Evolutionary conservation across 2,329 filamentous ascomycete genomes (phyloP), one percentile per base, ranked within the genome.

Genomic region (Neocucurbitaria cava): DNA sequence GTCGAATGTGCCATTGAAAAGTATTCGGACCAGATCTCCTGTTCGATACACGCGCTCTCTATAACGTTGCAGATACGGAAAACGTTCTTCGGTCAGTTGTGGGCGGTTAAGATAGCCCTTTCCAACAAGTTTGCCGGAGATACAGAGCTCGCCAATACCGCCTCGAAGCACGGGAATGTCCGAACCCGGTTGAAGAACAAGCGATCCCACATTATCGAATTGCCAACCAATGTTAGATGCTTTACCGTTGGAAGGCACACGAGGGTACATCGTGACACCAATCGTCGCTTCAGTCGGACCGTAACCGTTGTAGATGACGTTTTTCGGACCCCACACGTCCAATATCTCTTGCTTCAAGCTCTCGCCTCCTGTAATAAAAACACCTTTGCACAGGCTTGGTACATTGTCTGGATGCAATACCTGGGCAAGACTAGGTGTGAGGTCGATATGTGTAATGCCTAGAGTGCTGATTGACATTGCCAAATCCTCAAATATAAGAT

Each of bases 201-300:
- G 93, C 0, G 89, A 88, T 0, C 92, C 92, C 0, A 96, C 93
- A 59, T 97, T 97, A 61, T 89, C 85, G 61, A 96, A 97, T 59
- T 92, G 90, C 23, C 82, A 83, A 0, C 93, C 93, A 62, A 97
- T 97, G 66, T 97, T 97, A 10, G 91, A 90, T 0, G 93, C 87
- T 26, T 92, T 89, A 0, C 91, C 92, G 60, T 89, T 90, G 18
- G 79, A 75, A 0, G 91, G 90, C 7, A 96, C 91, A 30, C 90
- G 84, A n/a, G 88, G 88, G 64, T 89, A 93, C 83, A 95, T 96
- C 0, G 93, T 96, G 31, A 93, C 90, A 5, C 93, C 93, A 59
- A 97, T 97, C 0, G 93, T 97, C 0, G 91, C 90, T 73, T 97
- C 94, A 0, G 93, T 97, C 1, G 93, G 94, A 0, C 93, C 93